A percentile compares a stretch with the other conserved stretches of the same genome.
Conservation (phyloP, 208 protist genomes). For the Leishmania braziliensis region DNA sequence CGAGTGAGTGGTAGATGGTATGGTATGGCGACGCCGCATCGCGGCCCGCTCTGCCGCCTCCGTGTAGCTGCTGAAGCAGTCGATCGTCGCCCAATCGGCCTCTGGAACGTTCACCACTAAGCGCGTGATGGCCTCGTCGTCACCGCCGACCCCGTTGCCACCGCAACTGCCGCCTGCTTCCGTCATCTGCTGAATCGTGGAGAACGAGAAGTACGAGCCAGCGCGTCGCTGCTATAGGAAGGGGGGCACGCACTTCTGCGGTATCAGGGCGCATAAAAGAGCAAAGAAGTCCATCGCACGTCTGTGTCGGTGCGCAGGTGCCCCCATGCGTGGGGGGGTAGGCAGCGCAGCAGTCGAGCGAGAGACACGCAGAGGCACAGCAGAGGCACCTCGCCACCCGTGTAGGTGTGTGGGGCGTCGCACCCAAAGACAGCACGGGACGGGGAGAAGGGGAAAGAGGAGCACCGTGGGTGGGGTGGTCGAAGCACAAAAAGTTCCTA, state of each 20-base stretch:
- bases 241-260: neutral
- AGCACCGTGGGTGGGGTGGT: neutral
- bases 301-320: too few species aligned
- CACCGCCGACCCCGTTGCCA: neutral
- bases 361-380: too few species aligned
- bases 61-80: constrained; percentile 58
- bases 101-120: constrained; percentile 32
- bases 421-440: neutral
- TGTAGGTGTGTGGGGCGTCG: neutral
- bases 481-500: neutral
- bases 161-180: neutral
- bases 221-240: neutral
- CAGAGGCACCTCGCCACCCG: neutral
- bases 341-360: too few species aligned
- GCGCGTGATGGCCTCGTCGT: constrained; percentile 9
- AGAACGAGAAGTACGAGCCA: neutral
- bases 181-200: neutral
- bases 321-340: too few species aligned
- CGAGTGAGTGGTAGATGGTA: neutral
- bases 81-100: constrained; percentile 70
- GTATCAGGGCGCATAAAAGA: too few species aligned
- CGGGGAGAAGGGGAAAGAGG: too few species aligned
- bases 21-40: constrained; percentile 20
- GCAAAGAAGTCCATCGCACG: too few species aligned
- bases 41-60: constrained; percentile 46